Base-by-base conservation (phyloP, 305 asterid species). In the Caryopteris hybrid region DNA sequence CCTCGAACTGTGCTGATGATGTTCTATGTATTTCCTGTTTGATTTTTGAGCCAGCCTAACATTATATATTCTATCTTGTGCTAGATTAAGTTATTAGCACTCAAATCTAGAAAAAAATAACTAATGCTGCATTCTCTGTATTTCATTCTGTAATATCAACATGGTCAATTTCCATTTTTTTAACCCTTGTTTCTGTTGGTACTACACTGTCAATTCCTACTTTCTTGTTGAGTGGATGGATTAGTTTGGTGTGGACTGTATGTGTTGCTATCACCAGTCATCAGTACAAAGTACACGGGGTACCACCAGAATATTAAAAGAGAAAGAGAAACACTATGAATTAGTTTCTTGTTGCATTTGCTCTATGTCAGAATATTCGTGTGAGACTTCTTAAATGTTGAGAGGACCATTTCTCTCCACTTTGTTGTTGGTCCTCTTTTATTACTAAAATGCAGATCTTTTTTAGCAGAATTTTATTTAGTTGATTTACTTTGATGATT, bases 331-430 rank as follows among this genome's bases (percentile, higher is more conserved):
- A 57, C 27, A 7, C 58, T 62, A 63, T 16, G 47, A 54, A 36
- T 47, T 20, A 3, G 17, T 66, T 69, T 66, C 61, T 27, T 64
- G 66, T 45, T 55, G 52, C 41, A 20, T 43, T 22, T 60, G 16
- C 53, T 54, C 21, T 29, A 64, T 48, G 43, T 14, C 31, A 61
- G 33, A 43, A 34, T 34, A 23, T 55, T 60, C 42, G 18, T 61
- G 12, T 16, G 18, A 43, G 25, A 14, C 41, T 45, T 38, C 43
- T 3, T 61, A 18, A 53, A 50, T 70, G 48, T 63, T 18, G 55
- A 36, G 7, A 58, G 53, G 23, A 46, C 5, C 48, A 41, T 65
- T 55, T 55, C 68, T 55, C 16, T 53, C 70, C 53, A 51, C 70
- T 16, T 9, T 11, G 50, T 54, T 60, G 36, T 20, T 66, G 25